phyloP scores from a whole-genome alignment of 768 basidiomycete genomes.

The Amanita jacksonii region DNA sequence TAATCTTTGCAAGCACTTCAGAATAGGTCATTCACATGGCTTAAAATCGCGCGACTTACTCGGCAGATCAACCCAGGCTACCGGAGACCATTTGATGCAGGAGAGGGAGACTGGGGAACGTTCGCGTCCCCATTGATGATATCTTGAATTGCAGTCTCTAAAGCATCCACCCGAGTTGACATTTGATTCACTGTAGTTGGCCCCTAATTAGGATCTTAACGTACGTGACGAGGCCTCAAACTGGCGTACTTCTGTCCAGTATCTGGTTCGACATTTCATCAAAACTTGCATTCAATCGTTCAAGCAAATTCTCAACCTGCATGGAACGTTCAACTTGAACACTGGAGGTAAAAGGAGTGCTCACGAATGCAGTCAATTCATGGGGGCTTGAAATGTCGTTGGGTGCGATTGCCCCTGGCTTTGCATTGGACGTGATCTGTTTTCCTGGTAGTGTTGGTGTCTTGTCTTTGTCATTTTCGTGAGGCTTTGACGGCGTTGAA shows the following conservation, averaged over 20 bases:
- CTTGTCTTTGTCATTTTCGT: conserved; percentile 36
- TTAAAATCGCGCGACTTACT: background rate
- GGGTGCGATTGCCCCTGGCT: conserved; percentile 29
- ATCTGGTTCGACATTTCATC: conserved; percentile 92
- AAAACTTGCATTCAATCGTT: conserved; percentile 84
- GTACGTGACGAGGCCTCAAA: conserved; percentile 6
- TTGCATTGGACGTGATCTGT: conserved; percentile 22
- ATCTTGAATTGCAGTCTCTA: conserved; percentile 87
- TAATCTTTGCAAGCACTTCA: too few relatives aligned
- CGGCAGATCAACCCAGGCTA: conserved; percentile 12
- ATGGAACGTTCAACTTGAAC: conserved; percentile 6
- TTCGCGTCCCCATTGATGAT: conserved; percentile 74
- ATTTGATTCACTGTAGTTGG: conserved; percentile 74
- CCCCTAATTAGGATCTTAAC: conserved; percentile 3
- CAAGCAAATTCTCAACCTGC: conserved; percentile 82
- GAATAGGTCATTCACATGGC: background rate
- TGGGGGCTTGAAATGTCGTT: conserved; percentile 86
- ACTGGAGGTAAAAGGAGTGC: conserved; percentile 20
- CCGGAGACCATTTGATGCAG: conserved; percentile 23
- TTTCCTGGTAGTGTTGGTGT: conserved; percentile 41
- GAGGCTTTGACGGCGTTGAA: conserved; percentile 40
- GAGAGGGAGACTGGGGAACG: conserved; percentile 56
- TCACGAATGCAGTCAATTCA: conserved; percentile 88
- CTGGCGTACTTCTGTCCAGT: conserved; percentile 64
- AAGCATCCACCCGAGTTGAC: conserved; percentile 83